Evolutionary conservation across 2,329 filamentous ascomycete genomes (phyloP).

Genomic region (Phialocephala sp.): DNA sequence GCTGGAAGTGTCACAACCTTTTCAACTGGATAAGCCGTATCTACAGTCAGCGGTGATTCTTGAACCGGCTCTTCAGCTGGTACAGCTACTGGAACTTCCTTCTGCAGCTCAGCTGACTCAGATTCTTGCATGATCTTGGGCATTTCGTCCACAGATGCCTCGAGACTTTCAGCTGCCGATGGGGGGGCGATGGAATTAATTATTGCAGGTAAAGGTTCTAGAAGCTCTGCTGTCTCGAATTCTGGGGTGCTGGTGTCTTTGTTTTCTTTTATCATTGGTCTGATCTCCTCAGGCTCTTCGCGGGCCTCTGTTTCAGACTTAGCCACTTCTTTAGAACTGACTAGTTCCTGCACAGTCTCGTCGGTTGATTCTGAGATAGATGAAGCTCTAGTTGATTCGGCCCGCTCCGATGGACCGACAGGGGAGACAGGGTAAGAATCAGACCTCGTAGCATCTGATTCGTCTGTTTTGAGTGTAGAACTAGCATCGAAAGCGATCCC

Average conservation of each 20-base stretch:
- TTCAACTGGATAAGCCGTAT: not conserved
- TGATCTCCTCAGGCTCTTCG: constrained; percentile 12
- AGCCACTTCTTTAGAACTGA: constrained; percentile 19
- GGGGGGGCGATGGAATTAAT: not conserved
- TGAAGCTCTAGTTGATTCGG: constrained; percentile 66
- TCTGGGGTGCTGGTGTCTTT: not conserved
- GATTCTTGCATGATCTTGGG: not conserved
- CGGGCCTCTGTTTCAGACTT: constrained; percentile 10
- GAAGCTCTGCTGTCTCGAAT: not conserved
- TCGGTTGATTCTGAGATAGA: constrained; percentile 68
- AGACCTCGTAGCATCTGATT: constrained; percentile 48
- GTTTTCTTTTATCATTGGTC: constrained; percentile 1
- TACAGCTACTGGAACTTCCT: not conserved
- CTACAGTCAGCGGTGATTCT: not conserved
- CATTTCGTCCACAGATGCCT: not conserved
- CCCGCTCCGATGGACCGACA: constrained; percentile 59
- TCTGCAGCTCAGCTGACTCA: not conserved
- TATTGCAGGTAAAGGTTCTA: not conserved
- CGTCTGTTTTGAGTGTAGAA: constrained; percentile 45
- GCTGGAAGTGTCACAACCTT: not conserved
- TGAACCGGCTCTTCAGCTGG: not conserved
- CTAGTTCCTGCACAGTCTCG: constrained; percentile 55
- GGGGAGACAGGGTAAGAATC: constrained; percentile 66
- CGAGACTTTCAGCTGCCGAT: not conserved
- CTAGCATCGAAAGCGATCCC: constrained; percentile 57